Evolutionary conservation across 768 basidiomycete species (phyloP), one percentile per base, ranked within the genome.

Genomic region (Calocybe gangraenosa): DNA sequence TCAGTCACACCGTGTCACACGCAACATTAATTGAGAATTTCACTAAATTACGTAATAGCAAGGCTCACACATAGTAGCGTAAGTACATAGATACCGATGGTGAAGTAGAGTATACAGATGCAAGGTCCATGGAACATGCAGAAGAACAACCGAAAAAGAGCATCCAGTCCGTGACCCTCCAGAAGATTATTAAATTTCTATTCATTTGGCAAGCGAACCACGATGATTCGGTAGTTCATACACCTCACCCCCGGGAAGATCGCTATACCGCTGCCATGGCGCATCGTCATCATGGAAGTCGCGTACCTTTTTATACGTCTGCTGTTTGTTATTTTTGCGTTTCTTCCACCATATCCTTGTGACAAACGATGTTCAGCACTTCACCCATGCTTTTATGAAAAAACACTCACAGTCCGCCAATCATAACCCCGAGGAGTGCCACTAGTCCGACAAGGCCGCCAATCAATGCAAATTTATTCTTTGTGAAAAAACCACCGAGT

Each of bases 381-480:
- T 28, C 25, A 28, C 6, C 25, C 25, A 6, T 28, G 25, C 11
- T 11, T 28, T 11, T 11, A 28, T 11, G 11, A 5, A 28, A 35
- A 14, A n/a, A n/a, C n/a, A 64, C 70, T 65, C 45, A 74, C 70
- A 74, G 53, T 34, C 65, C 70, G 42, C 55, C 57, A 11, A 66
- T 60, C 14, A 74, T 50, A 2, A 59, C 44, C 8, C 48, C 71
- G 52, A 81, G 63, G 43, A 77, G 47, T 9, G 60, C 58, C 2
- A 68, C 53, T 11, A 76, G 52, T n/a, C 66, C 74, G 23, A 76
- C 44, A 3, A 71, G 51, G 1, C 70, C 77, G 8, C 77, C 76
- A 23, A 82, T 62, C 22, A 84, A 62, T 30, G 60, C 64, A 42
- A 66, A 67, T 62, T 76, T 76, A 49, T 78, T 62, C 17, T 51